Base-by-base conservation (phyloP, 306 rosid genomes). In the Elaeagnus macrophylla region DNA sequence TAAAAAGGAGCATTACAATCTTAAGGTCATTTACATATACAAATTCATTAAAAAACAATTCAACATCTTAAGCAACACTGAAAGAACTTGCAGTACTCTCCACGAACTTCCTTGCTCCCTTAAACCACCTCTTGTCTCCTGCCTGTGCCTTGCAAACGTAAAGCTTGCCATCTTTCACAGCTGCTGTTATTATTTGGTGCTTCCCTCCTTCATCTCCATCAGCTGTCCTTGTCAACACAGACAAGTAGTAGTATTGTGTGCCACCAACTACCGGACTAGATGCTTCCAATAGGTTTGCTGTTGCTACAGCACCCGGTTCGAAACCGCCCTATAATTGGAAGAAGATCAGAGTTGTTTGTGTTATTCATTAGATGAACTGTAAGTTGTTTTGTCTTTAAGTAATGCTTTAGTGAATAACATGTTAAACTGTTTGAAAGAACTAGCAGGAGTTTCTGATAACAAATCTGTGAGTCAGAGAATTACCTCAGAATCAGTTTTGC, bases 51-150 rank as follows among this genome's bases (percentile, higher is more conserved):
- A 8, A 7, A 49, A 57, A 11, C n/a, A 38, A 7, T 1, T 43
- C 6, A 39, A 17, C 36, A 19, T 39, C 41, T 12, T 73, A 91
- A 67, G 96, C 96, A 75, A 91, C 89, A 67, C 95, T 87, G 87
- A 91, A 91, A 47, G 99, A 91, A 72, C 56, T 37, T 16, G 88
- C 75, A 55, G 93, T 36, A 53, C 49, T 78, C 81, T 91, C 99
- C 7, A 91, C 95, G 54, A 57, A 91, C 75, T 51, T 91, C 80
- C 84, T 87, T 57, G 93, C 95, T 60, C 99, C 99, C 69, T 91
- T 87, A 55, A 91, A 91, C 99, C 99, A 91, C 75, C 99, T 78
- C 85, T 91, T 91, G 78, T 91, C 99, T 46, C 99, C 99, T 8
- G 99, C 99, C 73, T 91, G 99, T 37, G 96, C 96, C 80, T 91